A percentile compares a stretch with the other conserved stretches of the same genome.
Conservation (phyloP, 805 yeast species). For the Pichia nakasei region DNA sequence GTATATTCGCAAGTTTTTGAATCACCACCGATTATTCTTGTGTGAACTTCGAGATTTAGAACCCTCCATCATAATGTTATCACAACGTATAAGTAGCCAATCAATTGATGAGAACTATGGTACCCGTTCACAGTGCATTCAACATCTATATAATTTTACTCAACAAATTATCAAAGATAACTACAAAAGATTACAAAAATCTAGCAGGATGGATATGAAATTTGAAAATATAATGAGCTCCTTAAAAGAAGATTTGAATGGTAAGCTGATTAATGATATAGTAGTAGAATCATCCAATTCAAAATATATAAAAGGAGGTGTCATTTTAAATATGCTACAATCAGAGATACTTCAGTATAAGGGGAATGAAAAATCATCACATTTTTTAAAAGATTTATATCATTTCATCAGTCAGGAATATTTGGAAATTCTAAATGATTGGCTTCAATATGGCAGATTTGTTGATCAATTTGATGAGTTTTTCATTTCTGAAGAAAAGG, state of each 20-base stretch:
- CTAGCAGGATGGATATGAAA: constrained; percentile 20
- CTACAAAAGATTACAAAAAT: constrained; percentile 28
- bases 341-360: constrained; percentile 43
- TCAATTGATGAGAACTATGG: constrained; percentile 1
- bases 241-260: constrained; percentile 29
- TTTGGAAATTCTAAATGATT: constrained; percentile 57
- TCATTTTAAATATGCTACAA: constrained; percentile 55
- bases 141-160: constrained; percentile 47
- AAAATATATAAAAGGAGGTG: constrained; percentile 68
- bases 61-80: constrained; percentile 54
- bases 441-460: constrained; percentile 70
- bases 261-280: constrained; percentile 33
- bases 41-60: constrained; percentile 39
- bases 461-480: constrained; percentile 81
- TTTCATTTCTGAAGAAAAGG: constrained; percentile 41
- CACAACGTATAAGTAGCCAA: constrained; percentile 33
- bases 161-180: constrained; percentile 43
- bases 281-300: constrained; percentile 44
- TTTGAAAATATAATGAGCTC: constrained; percentile 27
- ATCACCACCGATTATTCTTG: constrained; percentile 26
- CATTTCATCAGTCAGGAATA: constrained; percentile 55
- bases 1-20: constrained; percentile 41
- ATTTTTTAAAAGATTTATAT: constrained; percentile 45
- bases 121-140: constrained; percentile 31
- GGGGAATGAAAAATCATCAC: constrained; percentile 55